phyloP scores from a whole-genome alignment of 768 basidiomycete species.

The Hygrophoropsis aurantiaca region DNA sequence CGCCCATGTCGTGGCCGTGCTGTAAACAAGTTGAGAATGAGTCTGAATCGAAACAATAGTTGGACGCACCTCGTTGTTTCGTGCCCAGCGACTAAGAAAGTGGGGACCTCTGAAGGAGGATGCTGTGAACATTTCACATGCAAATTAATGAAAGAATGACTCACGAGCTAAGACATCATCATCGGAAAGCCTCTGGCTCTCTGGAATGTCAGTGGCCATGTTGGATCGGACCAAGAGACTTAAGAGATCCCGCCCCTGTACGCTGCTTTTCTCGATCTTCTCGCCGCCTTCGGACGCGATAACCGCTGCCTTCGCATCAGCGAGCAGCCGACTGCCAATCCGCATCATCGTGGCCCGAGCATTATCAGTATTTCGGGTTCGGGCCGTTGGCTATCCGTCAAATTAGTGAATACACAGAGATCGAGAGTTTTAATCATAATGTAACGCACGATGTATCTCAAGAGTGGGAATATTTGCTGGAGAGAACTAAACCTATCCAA shows the following conservation, averaged over 20 bases:
- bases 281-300: constrained; percentile 11
- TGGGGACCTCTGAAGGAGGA: constrained; percentile 45
- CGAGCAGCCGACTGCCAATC: constrained; percentile 47
- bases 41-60: not conserved
- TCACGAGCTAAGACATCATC: constrained; percentile 58
- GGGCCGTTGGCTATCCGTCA: constrained; percentile 20
- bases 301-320: constrained; percentile 45
- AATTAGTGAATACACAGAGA: not conserved
- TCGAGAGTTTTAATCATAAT: not conserved
- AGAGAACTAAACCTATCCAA: constrained; percentile 25
- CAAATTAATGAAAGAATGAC: constrained; percentile 12
- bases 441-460: constrained; percentile 37
- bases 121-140: not conserved
- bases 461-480: constrained; percentile 30
- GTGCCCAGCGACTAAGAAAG: constrained; percentile 55
- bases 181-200: constrained; percentile 53
- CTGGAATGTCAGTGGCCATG: constrained; percentile 53
- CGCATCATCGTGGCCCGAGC: constrained; percentile 41
- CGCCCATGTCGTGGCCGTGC: constrained; percentile 50
- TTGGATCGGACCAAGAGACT: constrained; percentile 60
- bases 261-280: constrained; percentile 25
- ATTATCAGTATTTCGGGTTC: constrained; percentile 6
- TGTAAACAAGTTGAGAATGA: not conserved
- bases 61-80: constrained; percentile 47
- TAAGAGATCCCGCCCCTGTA: constrained; percentile 48